Base-by-base conservation (phyloP, 768 basidiomycete genomes). In the Lepiota venenata region DNA sequence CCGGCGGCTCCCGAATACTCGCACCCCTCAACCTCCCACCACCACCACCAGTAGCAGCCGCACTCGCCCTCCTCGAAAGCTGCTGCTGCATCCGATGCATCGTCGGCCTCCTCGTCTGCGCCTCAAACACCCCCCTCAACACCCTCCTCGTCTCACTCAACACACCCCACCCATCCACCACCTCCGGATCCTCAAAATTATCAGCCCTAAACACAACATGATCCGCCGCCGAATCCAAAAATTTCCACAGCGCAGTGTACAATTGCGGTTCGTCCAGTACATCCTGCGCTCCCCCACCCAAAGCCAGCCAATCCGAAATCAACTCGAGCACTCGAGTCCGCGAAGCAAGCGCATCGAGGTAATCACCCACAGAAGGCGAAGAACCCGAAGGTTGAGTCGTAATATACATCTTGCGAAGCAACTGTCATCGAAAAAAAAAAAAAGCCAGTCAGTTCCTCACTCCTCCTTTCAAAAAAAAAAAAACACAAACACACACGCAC, bases 271-370 rank as follows among this genome's bases (percentile, higher is more conserved):
- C 87, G 58, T 93, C 91, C 25, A 93, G 71, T 38, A 83, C 74
- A 59, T 93, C 91, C 62, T 91, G 87, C 7, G 87, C 82, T 29
- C 91, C 91, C 6, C 86, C 85, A 3, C 91, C 91, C 14, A 72
- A 66, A 0, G 71, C 77, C 39, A 93, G 63, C 91, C 91, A 93
- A 58, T 89, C 83, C 56, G 78, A 80, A 27, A 91, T 70, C 1
- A 81, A 76, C 7, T 80, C 81, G 27, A 90, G 65, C 2, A 91
- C 82, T 56, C 87, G 84, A 12, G 74, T 75, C n/a, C 86, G 79
- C 40, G 74, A 73, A 11, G 71, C 74, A 18, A 81, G 73, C 4
- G 79, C 73, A 18, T 79, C 69, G 18, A 81, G 67, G 54, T 82
- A 73, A 47, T 81, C 80, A 29, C 69, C 68, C 29, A 71, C 70